Base-by-base conservation (phyloP, 352 stramenopile genomes). In the Thalassiosira hispida region DNA sequence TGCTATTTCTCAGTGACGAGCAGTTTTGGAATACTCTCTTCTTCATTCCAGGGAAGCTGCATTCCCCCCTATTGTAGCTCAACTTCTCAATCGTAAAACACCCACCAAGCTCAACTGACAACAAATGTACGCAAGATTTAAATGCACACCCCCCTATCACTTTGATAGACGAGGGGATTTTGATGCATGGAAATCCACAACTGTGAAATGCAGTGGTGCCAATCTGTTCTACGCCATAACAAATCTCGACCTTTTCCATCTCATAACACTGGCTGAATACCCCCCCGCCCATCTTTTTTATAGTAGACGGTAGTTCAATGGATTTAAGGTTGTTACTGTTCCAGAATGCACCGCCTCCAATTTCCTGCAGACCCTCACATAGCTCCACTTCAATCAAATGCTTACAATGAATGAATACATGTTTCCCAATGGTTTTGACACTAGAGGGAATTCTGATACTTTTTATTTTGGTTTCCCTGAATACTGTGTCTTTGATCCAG, bases 391-490 rank as follows among this genome's bases (percentile, higher is more conserved):
- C n/a, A 0, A 31, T 20, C 12, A 71, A 40, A 8, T 22, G 6
- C 1, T 4, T 6, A 25, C 62, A 71, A 59, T 23, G 1, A 0
- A 0, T 8, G 27, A 71, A 71, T 40, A 42, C 40, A 2, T 27
- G 0, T 1, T 8, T 1, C 42, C 44, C 62, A 20, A 71, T 71
- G 11, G 1, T 11, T 22, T 38, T 42, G 40, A 71, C 42, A 18
- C 42, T 59, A 20, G 62, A 71, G 40, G 62, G 62, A n/a, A 71
- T 71, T 16, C 2, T 42, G 14, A 70, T 57, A n/a, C n/a, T n/a
- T n/a, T n/a, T n/a, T n/a, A n/a, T n/a, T n/a, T n/a, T n/a, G n/a
- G n/a, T n/a, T n/a, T n/a, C n/a, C n/a, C n/a, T n/a, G n/a, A n/a
- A n/a, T n/a, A n/a, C n/a, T n/a, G n/a, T n/a, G n/a, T n/a, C n/a